Evolutionary conservation across 2,329 filamentous ascomycete genomes (phyloP).

Genomic region (Fusarium temperatum): DNA sequence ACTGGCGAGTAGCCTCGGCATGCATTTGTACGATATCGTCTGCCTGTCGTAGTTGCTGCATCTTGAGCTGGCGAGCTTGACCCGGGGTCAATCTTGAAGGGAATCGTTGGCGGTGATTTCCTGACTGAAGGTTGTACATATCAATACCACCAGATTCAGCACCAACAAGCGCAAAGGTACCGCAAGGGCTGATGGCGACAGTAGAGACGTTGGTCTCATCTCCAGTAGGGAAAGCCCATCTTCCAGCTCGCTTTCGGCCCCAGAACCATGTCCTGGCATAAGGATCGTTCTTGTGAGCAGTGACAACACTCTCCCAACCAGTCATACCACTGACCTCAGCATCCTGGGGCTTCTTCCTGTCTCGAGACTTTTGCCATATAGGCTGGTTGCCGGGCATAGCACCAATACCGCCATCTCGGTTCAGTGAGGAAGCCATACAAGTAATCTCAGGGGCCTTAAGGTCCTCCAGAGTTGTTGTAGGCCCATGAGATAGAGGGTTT

Average conservation of each 20-base stretch:
- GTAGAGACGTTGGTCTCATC: slow-evolving; percentile 86
- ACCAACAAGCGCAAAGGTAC: slow-evolving; percentile 91
- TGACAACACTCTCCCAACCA: slow-evolving; percentile 97
- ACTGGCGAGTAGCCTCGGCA: slow-evolving; percentile 53
- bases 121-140: slow-evolving; percentile 97
- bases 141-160: slow-evolving; percentile 85
- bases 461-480: slow-evolving; percentile 72
- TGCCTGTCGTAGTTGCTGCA: slow-evolving; percentile 68
- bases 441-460: slow-evolving; percentile 93
- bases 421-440: slow-evolving; percentile 88
- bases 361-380: slow-evolving; percentile 83
- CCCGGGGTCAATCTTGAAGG: slow-evolving; percentile 80
- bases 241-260: slow-evolving; percentile 90
- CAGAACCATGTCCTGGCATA: slow-evolving; percentile 97
- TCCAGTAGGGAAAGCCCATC: slow-evolving; percentile 90
- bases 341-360: slow-evolving; percentile 69
- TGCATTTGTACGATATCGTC: slow-evolving; percentile 67
- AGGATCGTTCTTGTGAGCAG: slow-evolving; percentile 85
- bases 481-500: slow-evolving; percentile 65
- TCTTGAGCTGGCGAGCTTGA: slow-evolving; percentile 79
- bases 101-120: slow-evolving; percentile 86
- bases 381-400: slow-evolving; percentile 79
- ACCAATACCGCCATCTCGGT: slow-evolving; percentile 94
- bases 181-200: slow-evolving; percentile 89
- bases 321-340: slow-evolving; percentile 80